Base-by-base conservation (phyloP, 768 basidiomycete genomes). In the Lyophyllum atratum region DNA sequence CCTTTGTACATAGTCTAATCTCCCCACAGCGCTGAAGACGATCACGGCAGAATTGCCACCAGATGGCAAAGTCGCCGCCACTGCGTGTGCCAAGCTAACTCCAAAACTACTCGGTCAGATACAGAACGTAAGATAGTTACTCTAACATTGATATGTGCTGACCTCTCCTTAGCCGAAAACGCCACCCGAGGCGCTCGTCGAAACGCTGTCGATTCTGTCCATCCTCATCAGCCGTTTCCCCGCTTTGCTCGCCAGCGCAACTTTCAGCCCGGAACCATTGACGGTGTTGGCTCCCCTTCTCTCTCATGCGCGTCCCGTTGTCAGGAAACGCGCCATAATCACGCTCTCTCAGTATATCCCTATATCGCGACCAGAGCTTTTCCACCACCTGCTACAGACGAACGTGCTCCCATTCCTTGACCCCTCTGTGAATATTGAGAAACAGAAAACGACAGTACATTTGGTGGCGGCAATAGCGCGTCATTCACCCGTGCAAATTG, bases 281-380 rank as follows among this genome's bases (percentile, higher is more conserved):
- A 68, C 74, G 5, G 85, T 88, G 19, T 81, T 90, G 53, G 88
- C 84, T 0, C 92, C 85, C 34, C 80, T 91, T 28, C 82, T 93
- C 45, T 80, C 78, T n/a, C 91, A 90, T 72, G 66, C 80, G 8
- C 87, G 94, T 4, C 84, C 90, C 10, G 93, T 93, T 0, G 92
- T 98, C 52, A 86, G 95, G 49, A 98, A 98, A 76, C 89, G 95
- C 50, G 91, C 93, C 2, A 95, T 98, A 56, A 77, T 86, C 34
- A 92, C 94, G 0, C 71, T 94, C 40, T 90, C 93, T 0, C 91
- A 93, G 62, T 90, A 94, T 68, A 80, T 95, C 37, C 90, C 87
- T 15, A 84, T 85, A 42, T 87, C 89, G 9, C 84, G 83, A 39
- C 77, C 85, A 4, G 75, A 79, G 2, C 71, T 90, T 10, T 90